A percentile compares a stretch with the other conserved stretches of the same genome.
Conservation (phyloP, 768 basidiomycete species). For the Tylopilus vinaceipallidus region DNA sequence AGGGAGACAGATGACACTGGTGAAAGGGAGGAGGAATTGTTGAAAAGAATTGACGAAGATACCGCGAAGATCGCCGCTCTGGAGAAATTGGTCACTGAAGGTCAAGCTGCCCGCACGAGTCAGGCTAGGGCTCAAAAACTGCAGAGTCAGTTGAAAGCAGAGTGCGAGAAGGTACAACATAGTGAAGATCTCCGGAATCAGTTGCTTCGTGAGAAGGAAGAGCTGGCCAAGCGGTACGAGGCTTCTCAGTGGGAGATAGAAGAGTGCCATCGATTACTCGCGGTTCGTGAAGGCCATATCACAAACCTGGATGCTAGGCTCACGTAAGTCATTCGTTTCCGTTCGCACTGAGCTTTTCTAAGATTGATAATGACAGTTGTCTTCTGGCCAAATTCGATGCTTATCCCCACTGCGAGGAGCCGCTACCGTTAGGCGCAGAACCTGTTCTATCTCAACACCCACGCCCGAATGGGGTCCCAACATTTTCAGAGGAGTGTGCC, state of each 20-base stretch:
- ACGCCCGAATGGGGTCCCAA: not conserved
- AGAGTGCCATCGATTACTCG: constrained; percentile 19
- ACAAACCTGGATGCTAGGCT: constrained; percentile 23
- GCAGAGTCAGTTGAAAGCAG: constrained; percentile 39
- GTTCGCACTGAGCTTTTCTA: not conserved
- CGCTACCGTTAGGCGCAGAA: not conserved
- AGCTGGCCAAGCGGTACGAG: constrained; percentile 43
- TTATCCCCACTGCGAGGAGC: not conserved
- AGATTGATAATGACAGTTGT: constrained; percentile 13
- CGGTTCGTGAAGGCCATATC: constrained; percentile 24
- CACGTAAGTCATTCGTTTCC: constrained; percentile 22
- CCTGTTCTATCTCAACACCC: not conserved
- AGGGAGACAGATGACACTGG: constrained; percentile 38
- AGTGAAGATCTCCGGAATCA: constrained; percentile 44
- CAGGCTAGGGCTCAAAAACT: constrained; percentile 42
- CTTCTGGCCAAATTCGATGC: constrained; percentile 21
- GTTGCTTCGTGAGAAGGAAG: constrained; percentile 56
- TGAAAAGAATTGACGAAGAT: constrained; percentile 71
- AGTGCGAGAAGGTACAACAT: constrained; percentile 38
- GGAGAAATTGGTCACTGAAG: constrained; percentile 46
- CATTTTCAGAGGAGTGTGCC: constrained; percentile 19
- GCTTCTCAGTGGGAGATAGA: constrained; percentile 35
- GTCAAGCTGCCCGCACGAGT: constrained; percentile 31
- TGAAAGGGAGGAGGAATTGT: constrained; percentile 57
- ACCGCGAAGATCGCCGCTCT: constrained; percentile 61